These are phyloP conservation scores for Echites panduratus DNA, from an alignment of 257 asterid genomes.

Conservation along the genomic window DNA sequence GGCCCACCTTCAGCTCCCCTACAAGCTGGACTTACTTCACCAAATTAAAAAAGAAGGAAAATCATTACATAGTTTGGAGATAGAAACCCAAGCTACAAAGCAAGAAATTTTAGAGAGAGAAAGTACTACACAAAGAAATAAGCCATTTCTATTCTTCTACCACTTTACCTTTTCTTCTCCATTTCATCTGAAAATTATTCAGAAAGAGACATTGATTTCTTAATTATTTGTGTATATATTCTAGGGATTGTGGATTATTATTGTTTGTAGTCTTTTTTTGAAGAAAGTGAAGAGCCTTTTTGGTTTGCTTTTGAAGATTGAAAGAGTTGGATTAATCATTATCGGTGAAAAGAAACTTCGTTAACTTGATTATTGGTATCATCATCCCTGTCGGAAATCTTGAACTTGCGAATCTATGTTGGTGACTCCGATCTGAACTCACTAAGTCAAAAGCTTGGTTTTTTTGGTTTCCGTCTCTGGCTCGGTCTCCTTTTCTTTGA, in stretches of 20 bases:
- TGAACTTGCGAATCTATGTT: conserved; percentile 22
- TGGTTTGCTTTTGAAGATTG: conserved; percentile 10
- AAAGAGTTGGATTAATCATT: conserved; percentile 4
- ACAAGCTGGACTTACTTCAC: background rate
- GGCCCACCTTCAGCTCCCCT: conserved; percentile 18
- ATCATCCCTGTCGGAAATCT: conserved; percentile 22
- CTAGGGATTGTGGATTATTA: background rate
- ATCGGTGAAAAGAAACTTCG: background rate
- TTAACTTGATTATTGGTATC: conserved; percentile 17
- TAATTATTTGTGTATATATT: background rate
- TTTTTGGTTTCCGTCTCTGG: background rate
- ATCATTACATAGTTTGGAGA: conserved; percentile 19
- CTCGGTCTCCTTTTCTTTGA: conserved; percentile 39
- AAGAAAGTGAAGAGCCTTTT: conserved; percentile 12
- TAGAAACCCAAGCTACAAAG: conserved; percentile 12
- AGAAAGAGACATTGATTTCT: background rate
- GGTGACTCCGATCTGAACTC: conserved; percentile 59
- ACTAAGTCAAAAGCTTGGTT: conserved; percentile 34
- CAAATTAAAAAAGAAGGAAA: background rate
- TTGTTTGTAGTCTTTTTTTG: conserved; percentile 1
- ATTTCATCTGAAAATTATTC: background rate
- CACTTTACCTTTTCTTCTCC: conserved; percentile 8
- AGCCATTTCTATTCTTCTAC: background rate
- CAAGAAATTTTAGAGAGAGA: conserved; percentile 22
- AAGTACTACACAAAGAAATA: background rate